phyloP scores from a whole-genome alignment of 768 basidiomycete species.

The Tylopilus sp. region DNA sequence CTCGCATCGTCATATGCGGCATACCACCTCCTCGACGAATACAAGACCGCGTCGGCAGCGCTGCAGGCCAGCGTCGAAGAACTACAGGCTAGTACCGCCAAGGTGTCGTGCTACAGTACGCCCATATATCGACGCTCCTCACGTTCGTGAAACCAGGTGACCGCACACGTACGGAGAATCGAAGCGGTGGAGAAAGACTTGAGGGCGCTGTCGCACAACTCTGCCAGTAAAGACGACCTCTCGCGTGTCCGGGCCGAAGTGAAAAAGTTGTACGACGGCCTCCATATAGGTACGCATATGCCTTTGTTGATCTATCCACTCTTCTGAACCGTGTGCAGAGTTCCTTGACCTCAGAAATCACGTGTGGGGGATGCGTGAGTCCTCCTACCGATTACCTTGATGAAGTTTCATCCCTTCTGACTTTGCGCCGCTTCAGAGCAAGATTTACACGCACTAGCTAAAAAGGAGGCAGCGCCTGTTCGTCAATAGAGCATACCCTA shows the following conservation, averaged over 20 bases:
- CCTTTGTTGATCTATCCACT: constrained; percentile 6
- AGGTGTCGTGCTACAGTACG: constrained; percentile 40
- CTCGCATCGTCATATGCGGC: constrained; percentile 83
- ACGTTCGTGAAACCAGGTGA: constrained; percentile 47
- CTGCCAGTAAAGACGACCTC: constrained; percentile 79
- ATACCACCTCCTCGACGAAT: constrained; percentile 87
- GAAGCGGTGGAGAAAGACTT: constrained; percentile 89
- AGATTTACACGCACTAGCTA: constrained; percentile 70
- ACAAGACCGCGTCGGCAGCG: constrained; percentile 83
- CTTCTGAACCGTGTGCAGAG: constrained; percentile 41
- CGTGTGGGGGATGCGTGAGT: constrained; percentile 87
- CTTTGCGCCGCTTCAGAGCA: constrained; percentile 49
- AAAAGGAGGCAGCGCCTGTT: constrained; percentile 61
- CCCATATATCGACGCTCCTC: not conserved
- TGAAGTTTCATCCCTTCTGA: not conserved
- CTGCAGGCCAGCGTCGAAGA: constrained; percentile 87
- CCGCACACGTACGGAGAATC: constrained; percentile 77
- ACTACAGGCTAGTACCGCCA: constrained; percentile 76
- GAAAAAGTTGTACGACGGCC: constrained; percentile 83
- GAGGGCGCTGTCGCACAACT: constrained; percentile 62
- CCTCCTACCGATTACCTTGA: not conserved
- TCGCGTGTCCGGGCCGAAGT: constrained; percentile 71
- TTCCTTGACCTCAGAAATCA: constrained; percentile 77
- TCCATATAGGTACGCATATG: constrained; percentile 62
- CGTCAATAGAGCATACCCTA: constrained; percentile 42